Base-by-base conservation (phyloP, 768 basidiomycete genomes). In the Hygrocybe punicea region DNA sequence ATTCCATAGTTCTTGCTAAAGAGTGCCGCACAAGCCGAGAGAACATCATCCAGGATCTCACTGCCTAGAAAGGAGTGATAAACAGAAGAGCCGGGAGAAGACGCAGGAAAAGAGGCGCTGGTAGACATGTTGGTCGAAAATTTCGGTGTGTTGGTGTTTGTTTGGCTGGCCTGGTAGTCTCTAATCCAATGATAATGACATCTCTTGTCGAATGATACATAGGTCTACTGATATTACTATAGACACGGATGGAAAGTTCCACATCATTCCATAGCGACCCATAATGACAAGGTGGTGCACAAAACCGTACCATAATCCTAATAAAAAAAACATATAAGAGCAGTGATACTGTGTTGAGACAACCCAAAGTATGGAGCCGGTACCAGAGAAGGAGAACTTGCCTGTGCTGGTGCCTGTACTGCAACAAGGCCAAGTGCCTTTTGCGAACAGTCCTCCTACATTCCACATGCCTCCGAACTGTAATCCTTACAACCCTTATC, bases 1-100 rank as follows among this genome's bases (percentile, higher is more conserved):
- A 68, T 25, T 0, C 70, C 70, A 49, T 73, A 72, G 55, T 71
- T 58, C 3, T 45, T n/a, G 47, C 65, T 68, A 62, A 73, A 73
- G 10, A 72, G 63, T 24, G 57, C 40, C 0, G 69, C 63, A 55
- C 72, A 73, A 3, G 36, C n/a, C 2, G 57, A 34, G 2, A 65
- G 25, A 10, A 53, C 14, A 13, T 57, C 56, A 36, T 56, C 46
- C 2, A 6, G 10, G 46, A 56, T 39, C 13, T 56, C 42, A 8
- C 9, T 39, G 16, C 55, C 55, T 40, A 17, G 6, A 17, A 19
- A 17, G 10, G 42, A 10, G 10, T n/a, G 16, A 35, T 21, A 55
- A 10, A 24, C 10, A 13, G 36, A 39, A 37, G 52, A 16, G 6
- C 36, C 36, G 17, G 39, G 34, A 24, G 52, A 42, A 13, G 24